Evolutionary conservation across 352 stramenopile species (phyloP).

Genomic region (Pythium phragmitis): DNA sequence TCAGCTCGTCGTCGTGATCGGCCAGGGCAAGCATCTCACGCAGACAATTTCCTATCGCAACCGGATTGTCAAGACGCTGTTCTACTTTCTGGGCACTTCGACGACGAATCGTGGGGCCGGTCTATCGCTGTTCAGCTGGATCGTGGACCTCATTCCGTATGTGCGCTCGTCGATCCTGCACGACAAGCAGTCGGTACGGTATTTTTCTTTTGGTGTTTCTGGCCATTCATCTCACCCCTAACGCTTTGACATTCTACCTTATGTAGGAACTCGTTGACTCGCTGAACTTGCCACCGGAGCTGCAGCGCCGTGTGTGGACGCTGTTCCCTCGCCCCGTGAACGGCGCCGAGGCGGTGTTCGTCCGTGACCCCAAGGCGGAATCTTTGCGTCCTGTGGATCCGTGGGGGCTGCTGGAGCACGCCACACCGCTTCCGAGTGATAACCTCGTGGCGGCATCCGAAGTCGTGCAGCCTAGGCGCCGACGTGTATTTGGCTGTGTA

Average conservation of each 20-base stretch:
- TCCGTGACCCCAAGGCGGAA: slow-evolving; percentile 20
- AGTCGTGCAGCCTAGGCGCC: slow-evolving; percentile 54
- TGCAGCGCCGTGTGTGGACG: slow-evolving; percentile 69
- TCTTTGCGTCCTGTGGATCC: slow-evolving; percentile 58
- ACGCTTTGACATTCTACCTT: slow-evolving; percentile 4
- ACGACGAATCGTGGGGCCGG: slow-evolving; percentile 52
- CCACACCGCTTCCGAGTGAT: slow-evolving; percentile 71
- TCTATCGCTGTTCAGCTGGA: slow-evolving; percentile 85
- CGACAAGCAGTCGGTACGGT: slow-evolving; percentile 79
- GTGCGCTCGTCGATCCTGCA: slow-evolving; percentile 73
- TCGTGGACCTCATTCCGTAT: slow-evolving; percentile 80
- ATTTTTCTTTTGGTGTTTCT: slow-evolving; percentile 19
- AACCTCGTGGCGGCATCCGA: slow-evolving; percentile 38
- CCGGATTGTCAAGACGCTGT: slow-evolving; percentile 81
- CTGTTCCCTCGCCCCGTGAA: slow-evolving; percentile 59
- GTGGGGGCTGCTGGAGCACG: slow-evolving; percentile 74
- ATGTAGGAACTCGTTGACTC: slow-evolving; percentile 69
- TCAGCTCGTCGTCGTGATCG: slow-evolving; percentile 74
- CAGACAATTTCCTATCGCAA: slow-evolving; percentile 84
- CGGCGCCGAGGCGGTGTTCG: slow-evolving; percentile 30
- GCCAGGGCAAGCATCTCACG: slow-evolving; percentile 70
- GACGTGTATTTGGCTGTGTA: slow-evolving; percentile 70
- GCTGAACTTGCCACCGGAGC: slow-evolving; percentile 48
- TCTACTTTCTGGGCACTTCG: slow-evolving; percentile 73
- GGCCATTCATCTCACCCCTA: not conserved